These are phyloP conservation scores for Parascedosporium putredinis DNA, from an alignment of 2,329 filamentous ascomycete species.

Conservation along the genomic window DNA sequence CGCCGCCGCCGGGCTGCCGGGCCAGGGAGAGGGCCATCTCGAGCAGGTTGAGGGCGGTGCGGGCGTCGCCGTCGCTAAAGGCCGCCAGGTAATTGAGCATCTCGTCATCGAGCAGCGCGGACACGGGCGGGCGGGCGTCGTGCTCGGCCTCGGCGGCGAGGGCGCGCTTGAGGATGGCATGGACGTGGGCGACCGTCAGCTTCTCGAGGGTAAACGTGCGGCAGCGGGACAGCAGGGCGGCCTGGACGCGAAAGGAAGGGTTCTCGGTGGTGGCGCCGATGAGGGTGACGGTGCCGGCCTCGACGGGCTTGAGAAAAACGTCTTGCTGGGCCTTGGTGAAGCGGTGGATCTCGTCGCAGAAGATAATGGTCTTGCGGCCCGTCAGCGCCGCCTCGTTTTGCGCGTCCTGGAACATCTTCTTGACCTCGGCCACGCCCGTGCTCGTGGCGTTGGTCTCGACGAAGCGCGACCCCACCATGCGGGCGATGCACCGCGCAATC, in stretches of 20 bases:
- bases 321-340: slow-evolving; percentile 92
- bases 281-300: slow-evolving; percentile 79
- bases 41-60: slow-evolving; percentile 84
- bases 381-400: slow-evolving; percentile 69
- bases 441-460: slow-evolving; percentile 94
- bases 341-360: slow-evolving; percentile 93
- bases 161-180: slow-evolving; percentile 66
- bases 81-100: slow-evolving; percentile 72
- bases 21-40: slow-evolving; percentile 79
- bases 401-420: slow-evolving; percentile 82
- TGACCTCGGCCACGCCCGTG: slow-evolving; percentile 79
- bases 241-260: slow-evolving; percentile 85
- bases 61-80: slow-evolving; percentile 86
- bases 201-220: slow-evolving; percentile 79
- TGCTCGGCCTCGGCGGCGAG: slow-evolving; percentile 43
- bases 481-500: slow-evolving; percentile 82
- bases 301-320: slow-evolving; percentile 85
- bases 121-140: slow-evolving; percentile 17
- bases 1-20: no score
- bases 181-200: slow-evolving; percentile 61
- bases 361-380: slow-evolving; percentile 86
- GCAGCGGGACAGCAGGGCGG: slow-evolving; percentile 78
- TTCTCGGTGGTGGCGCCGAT: slow-evolving; percentile 97
- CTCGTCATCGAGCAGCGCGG: slow-evolving; percentile 61
- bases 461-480: slow-evolving; percentile 72